Base-by-base conservation (phyloP, 257 asterid species). In the Euphrasia confusa region DNA sequence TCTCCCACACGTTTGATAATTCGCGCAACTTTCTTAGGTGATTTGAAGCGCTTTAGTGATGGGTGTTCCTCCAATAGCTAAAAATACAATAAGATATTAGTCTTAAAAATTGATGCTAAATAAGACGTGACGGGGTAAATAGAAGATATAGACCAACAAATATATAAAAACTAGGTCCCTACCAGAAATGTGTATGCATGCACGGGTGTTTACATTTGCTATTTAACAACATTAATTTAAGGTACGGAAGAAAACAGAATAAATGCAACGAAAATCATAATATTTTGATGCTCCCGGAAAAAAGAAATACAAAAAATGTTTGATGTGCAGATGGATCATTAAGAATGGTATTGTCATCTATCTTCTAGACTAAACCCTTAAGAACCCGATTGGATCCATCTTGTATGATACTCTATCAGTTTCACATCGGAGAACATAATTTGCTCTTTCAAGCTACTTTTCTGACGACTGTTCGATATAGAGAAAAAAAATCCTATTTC, bases 31-130 rank as follows among this genome's bases (percentile, higher is more conserved):
- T 77, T 76, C 76, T 86, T 82, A 64, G 83, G 75, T 27, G 95
- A 84, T 69, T 89, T 89, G 72, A 84, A 84, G 72, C 79, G 89
- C 60, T 68, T 84, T 44, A 89, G 79, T 13, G 81, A 78, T 9
- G 90, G 83, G 72, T 89, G 87, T 2, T 65, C 82, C 1, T 86
- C 90, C 81, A 89, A 78, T 71, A 89, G 89, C 95, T 86, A 88
- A 60, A 35, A 78, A 80, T 65, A 70, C 47, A 61, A 71, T 58
- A 58, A 70, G 27, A 49, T 33, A 14, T 21, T 10, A 44, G 32
- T 45, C 58, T 15, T 64, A 56, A 39, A 48, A 10, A 13, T 9
- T 13, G 40, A 42, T 37, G 61, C 66, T 26, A 30, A 17, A 54
- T 27, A 53, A 32, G 50, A n/a, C 56, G 7, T 15, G 33, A n/a